Evolutionary conservation across 345 rosid genomes (phyloP).

Genomic region (Kernera saxatilis): DNA sequence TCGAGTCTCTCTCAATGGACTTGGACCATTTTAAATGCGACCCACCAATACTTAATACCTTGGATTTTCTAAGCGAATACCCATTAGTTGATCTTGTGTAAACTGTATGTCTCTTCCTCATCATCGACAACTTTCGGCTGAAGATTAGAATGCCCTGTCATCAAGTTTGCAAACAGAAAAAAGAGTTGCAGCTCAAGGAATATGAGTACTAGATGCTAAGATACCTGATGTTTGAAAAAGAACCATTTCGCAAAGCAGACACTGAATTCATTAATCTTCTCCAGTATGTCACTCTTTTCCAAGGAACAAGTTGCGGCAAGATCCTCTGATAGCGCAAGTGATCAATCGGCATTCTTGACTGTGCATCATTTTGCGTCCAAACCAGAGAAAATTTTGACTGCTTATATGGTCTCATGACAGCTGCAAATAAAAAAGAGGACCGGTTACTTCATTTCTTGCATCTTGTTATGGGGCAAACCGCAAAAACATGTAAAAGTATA

Average conservation of each 20-base stretch:
- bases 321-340: slow-evolving; percentile 42
- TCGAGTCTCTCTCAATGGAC: slow-evolving; percentile 75
- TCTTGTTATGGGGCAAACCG: neutral
- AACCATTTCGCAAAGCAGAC: slow-evolving; percentile 35
- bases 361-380: slow-evolving; percentile 58
- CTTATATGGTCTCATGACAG: slow-evolving; percentile 38
- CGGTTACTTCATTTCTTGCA: slow-evolving; percentile 1
- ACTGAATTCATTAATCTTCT: slow-evolving; percentile 43
- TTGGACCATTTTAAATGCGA: slow-evolving; percentile 93
- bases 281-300: slow-evolving; percentile 80
- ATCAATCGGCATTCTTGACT: slow-evolving; percentile 32
- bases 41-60: slow-evolving; percentile 87
- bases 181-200: slow-evolving; percentile 22
- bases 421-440: slow-evolving; percentile 37
- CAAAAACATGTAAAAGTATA: neutral
- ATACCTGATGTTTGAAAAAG: slow-evolving; percentile 63
- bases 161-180: slow-evolving; percentile 19
- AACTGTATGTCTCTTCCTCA: slow-evolving; percentile 70
- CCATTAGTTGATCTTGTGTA: slow-evolving; percentile 86
- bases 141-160: slow-evolving; percentile 29
- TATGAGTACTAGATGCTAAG: slow-evolving; percentile 15
- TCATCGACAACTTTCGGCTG: slow-evolving; percentile 56
- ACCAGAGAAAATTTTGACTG: slow-evolving; percentile 63
- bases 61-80: slow-evolving; percentile 77
- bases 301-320: slow-evolving; percentile 73